Conservation (phyloP, 176 grass and related monocot genomes). For the Stipa capillata region DNA sequence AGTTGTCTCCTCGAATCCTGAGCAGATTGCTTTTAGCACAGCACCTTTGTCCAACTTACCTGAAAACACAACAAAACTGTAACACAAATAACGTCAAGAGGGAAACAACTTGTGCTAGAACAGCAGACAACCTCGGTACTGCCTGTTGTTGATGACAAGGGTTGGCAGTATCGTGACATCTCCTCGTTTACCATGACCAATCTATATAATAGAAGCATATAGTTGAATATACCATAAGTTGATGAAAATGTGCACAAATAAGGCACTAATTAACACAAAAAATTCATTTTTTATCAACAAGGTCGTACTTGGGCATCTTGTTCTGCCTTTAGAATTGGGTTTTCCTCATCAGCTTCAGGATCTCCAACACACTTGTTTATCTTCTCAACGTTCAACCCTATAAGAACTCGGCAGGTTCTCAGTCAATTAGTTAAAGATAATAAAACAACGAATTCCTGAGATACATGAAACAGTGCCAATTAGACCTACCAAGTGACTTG, state of each 20-base stretch:
- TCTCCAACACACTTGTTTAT: slow-evolving; percentile 80
- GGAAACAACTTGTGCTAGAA: slow-evolving; percentile 1
- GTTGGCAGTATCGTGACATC: slow-evolving; percentile 93
- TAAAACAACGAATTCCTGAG: background rate
- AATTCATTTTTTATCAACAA: background rate
- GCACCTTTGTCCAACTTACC: slow-evolving; percentile 86
- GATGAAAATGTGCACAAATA: background rate
- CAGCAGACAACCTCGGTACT: slow-evolving; percentile 65
- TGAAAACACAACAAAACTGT: slow-evolving; percentile 22
- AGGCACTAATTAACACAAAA: background rate
- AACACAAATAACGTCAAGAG: slow-evolving; percentile 23
- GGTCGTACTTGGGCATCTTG: slow-evolving; percentile 67
- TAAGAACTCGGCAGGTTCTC: background rate
- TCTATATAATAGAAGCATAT: slow-evolving; percentile 29
- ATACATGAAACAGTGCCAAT: background rate
- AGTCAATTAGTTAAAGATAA: background rate
- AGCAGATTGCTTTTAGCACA: slow-evolving; percentile 83
- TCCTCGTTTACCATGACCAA: slow-evolving; percentile 65
- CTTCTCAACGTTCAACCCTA: slow-evolving; percentile 59
- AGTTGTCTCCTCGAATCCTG: slow-evolving; percentile 89
- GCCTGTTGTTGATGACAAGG: slow-evolving; percentile 81
- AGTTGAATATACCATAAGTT: slow-evolving; percentile 16
- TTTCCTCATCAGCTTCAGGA: slow-evolving; percentile 61
- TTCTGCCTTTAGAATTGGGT: slow-evolving; percentile 77
- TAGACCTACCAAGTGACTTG: slow-evolving; percentile 65